phyloP scores from a whole-genome alignment of 768 basidiomycete species.

The Amanita brunnescens region DNA sequence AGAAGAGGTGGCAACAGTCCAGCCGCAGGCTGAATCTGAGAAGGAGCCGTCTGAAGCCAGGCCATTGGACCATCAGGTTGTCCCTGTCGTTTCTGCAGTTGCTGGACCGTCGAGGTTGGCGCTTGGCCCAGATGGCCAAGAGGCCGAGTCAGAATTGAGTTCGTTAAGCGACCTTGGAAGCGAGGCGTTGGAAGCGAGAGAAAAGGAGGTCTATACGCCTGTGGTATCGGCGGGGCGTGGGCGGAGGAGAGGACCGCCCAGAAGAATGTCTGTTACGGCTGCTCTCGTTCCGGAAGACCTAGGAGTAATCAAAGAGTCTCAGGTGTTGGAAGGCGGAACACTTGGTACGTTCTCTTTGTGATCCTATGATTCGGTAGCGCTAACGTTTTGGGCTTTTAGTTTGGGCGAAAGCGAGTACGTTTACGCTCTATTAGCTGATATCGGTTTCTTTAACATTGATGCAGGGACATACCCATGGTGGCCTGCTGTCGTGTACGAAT shows the following conservation, averaged over 20 bases:
- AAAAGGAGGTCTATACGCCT: neutral
- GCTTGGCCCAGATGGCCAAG: neutral
- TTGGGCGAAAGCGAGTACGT: conserved; percentile 75
- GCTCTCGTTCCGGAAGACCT: conserved; percentile 15
- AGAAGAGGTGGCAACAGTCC: conserved; percentile 6
- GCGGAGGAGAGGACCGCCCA: conserved; percentile 1
- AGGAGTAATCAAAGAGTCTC: neutral
- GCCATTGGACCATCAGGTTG: neutral
- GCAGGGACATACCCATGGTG: conserved; percentile 78
- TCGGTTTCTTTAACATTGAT: neutral
- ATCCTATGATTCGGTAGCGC: neutral
- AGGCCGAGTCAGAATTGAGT: conserved; percentile 8
- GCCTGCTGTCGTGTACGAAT: conserved; percentile 72
- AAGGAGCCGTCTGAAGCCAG: neutral
- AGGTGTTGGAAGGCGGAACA: conserved; percentile 32
- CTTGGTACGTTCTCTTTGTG: conserved; percentile 42
- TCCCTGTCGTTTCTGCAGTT: conserved; percentile 5
- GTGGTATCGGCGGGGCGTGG: neutral
- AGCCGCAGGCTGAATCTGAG: neutral
- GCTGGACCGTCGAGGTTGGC: conserved; percentile 1
- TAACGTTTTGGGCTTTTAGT: conserved; percentile 32
- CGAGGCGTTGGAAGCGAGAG: neutral
- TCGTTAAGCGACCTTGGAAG: conserved; percentile 7
- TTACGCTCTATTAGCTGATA: neutral
- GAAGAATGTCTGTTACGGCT: conserved; percentile 7